Conservation (phyloP, 169 alveolate genomes). For the Plasmodium reichenowi region DNA sequence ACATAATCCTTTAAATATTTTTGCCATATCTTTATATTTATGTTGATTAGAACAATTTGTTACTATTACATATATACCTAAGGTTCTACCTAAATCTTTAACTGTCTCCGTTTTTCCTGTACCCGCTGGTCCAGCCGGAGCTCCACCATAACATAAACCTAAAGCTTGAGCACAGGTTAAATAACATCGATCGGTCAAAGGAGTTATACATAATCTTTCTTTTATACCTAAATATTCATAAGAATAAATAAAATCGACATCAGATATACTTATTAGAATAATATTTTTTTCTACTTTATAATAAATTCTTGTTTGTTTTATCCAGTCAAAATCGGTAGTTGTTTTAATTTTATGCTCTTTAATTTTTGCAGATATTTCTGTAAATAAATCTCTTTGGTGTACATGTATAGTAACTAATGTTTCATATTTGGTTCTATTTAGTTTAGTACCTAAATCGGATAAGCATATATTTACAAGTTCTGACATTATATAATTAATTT, state of each 20-base stretch:
- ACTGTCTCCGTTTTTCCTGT: conserved; percentile 99
- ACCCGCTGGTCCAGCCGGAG: conserved; percentile 99
- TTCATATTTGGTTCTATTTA: conserved; percentile 95
- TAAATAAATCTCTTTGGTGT: conserved; percentile 96
- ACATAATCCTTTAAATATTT: conserved; percentile 95
- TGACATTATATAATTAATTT: conserved; percentile 89
- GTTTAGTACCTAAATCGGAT: conserved; percentile 91
- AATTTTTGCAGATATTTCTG: conserved; percentile 90
- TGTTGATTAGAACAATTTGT: conserved; percentile 98
- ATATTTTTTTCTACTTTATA: conserved; percentile 89
- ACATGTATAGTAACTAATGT: conserved; percentile 97
- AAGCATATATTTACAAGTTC: conserved; percentile 93
- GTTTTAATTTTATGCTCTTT: conserved; percentile 76
- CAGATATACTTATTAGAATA: conserved; percentile 92
- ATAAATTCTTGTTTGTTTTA: conserved; percentile 96
- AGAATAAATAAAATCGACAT: conserved; percentile 96
- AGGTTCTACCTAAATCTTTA: conserved; percentile 96
- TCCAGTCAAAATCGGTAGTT: conserved; percentile 94
- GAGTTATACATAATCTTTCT: conserved; percentile 97
- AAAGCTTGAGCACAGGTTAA: conserved; percentile 97
- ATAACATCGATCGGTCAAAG: conserved; percentile 98
- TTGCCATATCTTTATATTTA: conserved; percentile 97
- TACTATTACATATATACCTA: conserved; percentile 97
- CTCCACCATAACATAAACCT: conserved; percentile 97
- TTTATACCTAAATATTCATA: conserved; percentile 98